phyloP scores from a whole-genome alignment of 1,284 basidiomycete genomes.

The Inonotus hispidus region DNA sequence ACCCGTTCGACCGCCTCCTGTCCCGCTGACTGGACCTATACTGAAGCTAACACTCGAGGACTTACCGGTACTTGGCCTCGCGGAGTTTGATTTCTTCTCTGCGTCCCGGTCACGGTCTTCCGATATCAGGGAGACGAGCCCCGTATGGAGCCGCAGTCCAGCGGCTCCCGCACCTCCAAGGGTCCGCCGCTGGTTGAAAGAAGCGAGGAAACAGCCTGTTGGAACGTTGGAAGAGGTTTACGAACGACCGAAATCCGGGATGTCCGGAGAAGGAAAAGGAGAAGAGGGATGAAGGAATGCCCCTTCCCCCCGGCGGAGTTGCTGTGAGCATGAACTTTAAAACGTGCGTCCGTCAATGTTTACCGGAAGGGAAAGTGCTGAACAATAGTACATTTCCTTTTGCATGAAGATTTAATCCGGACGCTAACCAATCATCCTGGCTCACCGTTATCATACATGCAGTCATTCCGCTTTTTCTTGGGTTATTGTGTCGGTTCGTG shows the following conservation, averaged over 20 bases:
- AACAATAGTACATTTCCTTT: background rate
- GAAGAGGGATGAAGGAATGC: background rate
- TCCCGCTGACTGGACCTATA: background rate
- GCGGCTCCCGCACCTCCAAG: conserved; percentile 1
- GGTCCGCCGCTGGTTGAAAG: conserved; percentile 2
- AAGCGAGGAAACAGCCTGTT: background rate
- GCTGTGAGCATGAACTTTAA: background rate
- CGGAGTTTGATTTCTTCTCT: conserved; percentile 14
- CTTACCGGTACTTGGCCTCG: background rate
- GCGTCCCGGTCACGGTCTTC: conserved; percentile 1
- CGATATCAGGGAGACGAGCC: background rate
- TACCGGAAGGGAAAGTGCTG: background rate
- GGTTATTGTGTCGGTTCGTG: too few species aligned
- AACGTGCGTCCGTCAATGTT: background rate
- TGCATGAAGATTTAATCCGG: background rate
- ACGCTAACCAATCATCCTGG: too few species aligned
- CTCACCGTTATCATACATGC: too few species aligned
- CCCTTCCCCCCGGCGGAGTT: too few species aligned
- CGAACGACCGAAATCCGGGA: background rate
- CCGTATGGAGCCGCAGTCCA: conserved; percentile 3
- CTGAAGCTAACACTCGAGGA: background rate
- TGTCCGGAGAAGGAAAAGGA: background rate
- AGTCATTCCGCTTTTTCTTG: too few species aligned
- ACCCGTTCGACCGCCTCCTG: background rate
- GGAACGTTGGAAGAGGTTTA: conserved; percentile 1